Conservation (phyloP, 148 eudicot species). For the Silene uniflora region DNA sequence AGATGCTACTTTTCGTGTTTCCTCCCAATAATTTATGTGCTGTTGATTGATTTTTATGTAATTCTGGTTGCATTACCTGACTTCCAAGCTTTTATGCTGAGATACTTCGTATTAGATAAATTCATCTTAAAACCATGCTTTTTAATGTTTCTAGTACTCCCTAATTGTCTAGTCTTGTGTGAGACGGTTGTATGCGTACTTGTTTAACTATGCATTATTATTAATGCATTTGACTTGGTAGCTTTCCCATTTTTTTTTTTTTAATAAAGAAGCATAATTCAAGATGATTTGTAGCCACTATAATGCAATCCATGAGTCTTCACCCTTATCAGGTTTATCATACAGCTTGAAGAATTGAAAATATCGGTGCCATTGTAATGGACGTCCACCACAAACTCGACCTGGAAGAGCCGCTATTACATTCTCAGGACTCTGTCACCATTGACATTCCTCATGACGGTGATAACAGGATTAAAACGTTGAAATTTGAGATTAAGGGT, state of each 20-base stretch:
- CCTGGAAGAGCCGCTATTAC: slow-evolving; percentile 55
- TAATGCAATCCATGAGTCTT: not conserved
- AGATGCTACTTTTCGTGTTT: too few species aligned
- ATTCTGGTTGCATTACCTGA: too few species aligned
- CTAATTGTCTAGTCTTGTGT: too few species aligned
- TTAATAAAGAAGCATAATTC: too few species aligned
- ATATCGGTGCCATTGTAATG: slow-evolving; percentile 33
- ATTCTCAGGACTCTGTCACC: slow-evolving; percentile 37
- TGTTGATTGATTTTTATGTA: too few species aligned
- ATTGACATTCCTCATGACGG: slow-evolving; percentile 30
- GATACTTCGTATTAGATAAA: too few species aligned
- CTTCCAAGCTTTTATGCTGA: too few species aligned
- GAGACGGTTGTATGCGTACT: too few species aligned
- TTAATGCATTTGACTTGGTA: not conserved
- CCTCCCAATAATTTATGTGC: too few species aligned
- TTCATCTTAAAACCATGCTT: too few species aligned
- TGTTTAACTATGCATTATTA: too few species aligned
- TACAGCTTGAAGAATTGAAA: slow-evolving; percentile 13
- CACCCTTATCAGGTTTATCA: not conserved
- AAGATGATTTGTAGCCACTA: not conserved
- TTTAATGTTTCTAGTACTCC: not conserved
- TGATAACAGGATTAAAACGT: slow-evolving; percentile 33
- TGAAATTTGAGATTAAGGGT: slow-evolving; percentile 53
- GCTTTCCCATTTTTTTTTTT: not conserved
- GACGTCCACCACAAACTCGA: slow-evolving; percentile 52